Percentiles rank a stretch among this genome's conserved stretches.
phyloP scores from a whole-genome alignment of 2,329 filamentous ascomycete genomes.

The Tolypocladium nubicola region DNA sequence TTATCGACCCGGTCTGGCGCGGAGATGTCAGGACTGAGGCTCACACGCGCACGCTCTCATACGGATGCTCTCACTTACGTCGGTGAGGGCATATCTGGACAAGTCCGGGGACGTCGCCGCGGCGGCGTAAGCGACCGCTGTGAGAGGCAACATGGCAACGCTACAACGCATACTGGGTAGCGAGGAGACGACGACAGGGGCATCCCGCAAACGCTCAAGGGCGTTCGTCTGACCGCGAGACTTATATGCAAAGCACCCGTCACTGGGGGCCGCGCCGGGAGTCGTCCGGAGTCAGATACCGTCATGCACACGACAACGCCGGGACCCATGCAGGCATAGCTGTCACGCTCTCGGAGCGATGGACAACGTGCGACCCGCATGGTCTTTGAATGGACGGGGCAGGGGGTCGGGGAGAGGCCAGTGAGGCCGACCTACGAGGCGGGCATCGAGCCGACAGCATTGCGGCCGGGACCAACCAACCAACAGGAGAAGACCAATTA shows the following conservation, averaged over 20 bases:
- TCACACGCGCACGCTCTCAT: not conserved
- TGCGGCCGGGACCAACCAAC: not conserved
- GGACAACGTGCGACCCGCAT: not conserved
- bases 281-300: not conserved
- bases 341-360: not conserved
- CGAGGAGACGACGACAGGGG: not conserved
- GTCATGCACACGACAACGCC: not conserved
- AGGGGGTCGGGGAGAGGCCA: not conserved
- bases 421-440: not conserved
- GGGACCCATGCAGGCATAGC: not conserved
- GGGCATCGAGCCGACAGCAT: not conserved
- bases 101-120: conserved; percentile 10
- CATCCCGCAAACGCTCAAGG: not conserved
- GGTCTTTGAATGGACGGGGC: not conserved
- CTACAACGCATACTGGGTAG: not conserved
- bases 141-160: not conserved
- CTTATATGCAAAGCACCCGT: not conserved
- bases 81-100: conserved; percentile 22
- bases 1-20: conserved; percentile 30
- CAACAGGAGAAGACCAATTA: not conserved
- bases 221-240: not conserved
- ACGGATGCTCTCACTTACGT: conserved; percentile 13
- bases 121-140: not conserved
- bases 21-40: not conserved
- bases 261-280: not conserved